Conservation (phyloP, 176 grass and related monocot species). For the Phoenix roebelenii region DNA sequence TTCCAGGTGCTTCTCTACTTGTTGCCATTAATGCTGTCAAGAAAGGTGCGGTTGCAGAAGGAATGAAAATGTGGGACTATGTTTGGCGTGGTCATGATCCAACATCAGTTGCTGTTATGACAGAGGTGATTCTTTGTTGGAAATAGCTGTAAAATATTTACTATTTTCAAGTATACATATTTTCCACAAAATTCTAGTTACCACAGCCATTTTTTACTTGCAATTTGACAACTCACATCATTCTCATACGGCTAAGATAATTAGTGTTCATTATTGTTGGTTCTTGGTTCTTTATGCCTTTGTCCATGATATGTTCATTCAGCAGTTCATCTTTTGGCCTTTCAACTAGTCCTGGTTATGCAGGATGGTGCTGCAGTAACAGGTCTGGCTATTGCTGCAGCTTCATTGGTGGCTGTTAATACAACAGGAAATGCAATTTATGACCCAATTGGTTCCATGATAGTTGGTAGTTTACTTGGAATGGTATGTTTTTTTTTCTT, state of each 20-base stretch:
- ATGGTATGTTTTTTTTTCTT: constrained; percentile 42
- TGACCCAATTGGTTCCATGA: constrained; percentile 90
- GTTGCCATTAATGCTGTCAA: constrained; percentile 94
- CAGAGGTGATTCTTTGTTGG: constrained; percentile 50
- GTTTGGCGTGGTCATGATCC: constrained; percentile 94
- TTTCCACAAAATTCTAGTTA: background rate
- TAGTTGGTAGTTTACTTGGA: constrained; percentile 82
- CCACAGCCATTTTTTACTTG: too few species aligned
- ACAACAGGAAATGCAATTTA: constrained; percentile 86
- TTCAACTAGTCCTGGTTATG: constrained; percentile 11
- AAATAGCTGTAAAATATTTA: constrained; percentile 5
- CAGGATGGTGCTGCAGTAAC: constrained; percentile 89
- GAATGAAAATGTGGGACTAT: constrained; percentile 80
- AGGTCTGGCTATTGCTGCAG: constrained; percentile 81
- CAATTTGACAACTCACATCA: too few species aligned
- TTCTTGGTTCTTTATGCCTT: background rate
- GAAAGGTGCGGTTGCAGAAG: constrained; percentile 79
- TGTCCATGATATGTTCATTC: background rate
- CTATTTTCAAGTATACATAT: background rate
- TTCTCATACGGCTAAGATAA: too few species aligned
- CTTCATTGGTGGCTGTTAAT: constrained; percentile 83
- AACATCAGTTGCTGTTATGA: constrained; percentile 99
- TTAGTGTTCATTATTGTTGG: background rate
- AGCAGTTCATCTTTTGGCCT: background rate
- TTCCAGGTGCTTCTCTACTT: constrained; percentile 75